These are phyloP conservation scores for Cercospora nicotianae DNA, from an alignment of 2,329 filamentous ascomycete species.

Conservation along the genomic window DNA sequence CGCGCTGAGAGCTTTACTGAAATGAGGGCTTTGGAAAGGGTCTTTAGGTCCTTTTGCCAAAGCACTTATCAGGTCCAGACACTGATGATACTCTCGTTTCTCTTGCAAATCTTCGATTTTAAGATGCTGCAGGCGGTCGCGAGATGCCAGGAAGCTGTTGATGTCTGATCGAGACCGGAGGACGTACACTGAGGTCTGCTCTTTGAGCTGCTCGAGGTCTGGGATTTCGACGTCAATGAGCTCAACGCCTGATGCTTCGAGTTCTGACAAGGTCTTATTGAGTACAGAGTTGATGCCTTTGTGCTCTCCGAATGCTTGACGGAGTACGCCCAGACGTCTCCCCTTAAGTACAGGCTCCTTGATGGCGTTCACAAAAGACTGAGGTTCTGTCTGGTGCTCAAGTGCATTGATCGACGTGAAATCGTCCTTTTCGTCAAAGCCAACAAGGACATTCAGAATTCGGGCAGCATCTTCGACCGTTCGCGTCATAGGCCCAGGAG, in stretches of 20 bases:
- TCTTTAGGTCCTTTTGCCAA: constrained; percentile 30
- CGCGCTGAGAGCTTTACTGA: constrained; percentile 30
- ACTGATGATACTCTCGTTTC: constrained; percentile 23
- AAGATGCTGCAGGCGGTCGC: constrained; percentile 23
- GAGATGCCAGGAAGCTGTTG: constrained; percentile 30
- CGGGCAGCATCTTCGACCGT: constrained; percentile 31
- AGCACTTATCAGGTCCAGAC: constrained; percentile 30
- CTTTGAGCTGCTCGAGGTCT: constrained; percentile 24
- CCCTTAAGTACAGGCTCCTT: constrained; percentile 22
- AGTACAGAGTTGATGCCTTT: constrained; percentile 25
- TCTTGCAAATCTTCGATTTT: constrained; percentile 30
- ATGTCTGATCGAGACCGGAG: constrained; percentile 32
- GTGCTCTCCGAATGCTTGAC: constrained; percentile 28
- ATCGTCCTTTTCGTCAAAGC: constrained; percentile 25
- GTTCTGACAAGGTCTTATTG: constrained; percentile 17
- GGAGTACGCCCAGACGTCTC: constrained; percentile 29
- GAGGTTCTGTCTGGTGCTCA: neutral
- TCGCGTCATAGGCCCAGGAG: constrained; percentile 30
- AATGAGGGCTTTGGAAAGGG: constrained; percentile 34
- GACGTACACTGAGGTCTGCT: constrained; percentile 25
- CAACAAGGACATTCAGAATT: constrained; percentile 30
- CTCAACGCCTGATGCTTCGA: constrained; percentile 25
- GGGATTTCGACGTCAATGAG: constrained; percentile 32
- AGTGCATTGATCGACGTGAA: constrained; percentile 30
- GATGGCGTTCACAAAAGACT: constrained; percentile 25